Evolutionary conservation across 2,329 filamentous ascomycete genomes (phyloP), one percentile per base, ranked within the genome.

Genomic region (Pseudogymnoascus sp.): DNA sequence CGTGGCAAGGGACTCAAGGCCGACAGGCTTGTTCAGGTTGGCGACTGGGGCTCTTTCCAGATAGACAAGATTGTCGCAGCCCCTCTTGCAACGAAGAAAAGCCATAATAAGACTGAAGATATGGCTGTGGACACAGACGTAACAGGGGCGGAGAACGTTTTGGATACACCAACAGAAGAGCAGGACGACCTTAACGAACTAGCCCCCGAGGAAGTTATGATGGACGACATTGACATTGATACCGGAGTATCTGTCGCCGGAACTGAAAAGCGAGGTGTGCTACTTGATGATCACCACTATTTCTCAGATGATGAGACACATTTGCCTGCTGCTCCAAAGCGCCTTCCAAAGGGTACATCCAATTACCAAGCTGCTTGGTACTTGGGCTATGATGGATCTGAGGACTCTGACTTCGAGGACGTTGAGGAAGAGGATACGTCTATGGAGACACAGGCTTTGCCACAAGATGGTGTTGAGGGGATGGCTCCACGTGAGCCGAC

Each of bases 281-380:
- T 99, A 42, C 81, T 99, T 8, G 95, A 99, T 69, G 93, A 97
- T 68, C 93, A 99, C 74, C 93, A 97, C 74, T 99, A 99, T 75
- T 99, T 97, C 73, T 93, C 93, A 0, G 93, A 97, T 47, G 91
- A 95, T 57, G 88, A 95, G 62, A 80, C 83, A 45, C 80, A 86
- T 62, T 78, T 82, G 16, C 78, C 85, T 16, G 76, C 81, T 37
- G 77, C 78, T 34, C 90, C 90, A 5, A 95, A 88, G 76, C 85
- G 86, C 66, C 77, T 99, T 21, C 95, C 95, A 0, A 90, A 87
- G 75, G 95, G 95, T 67, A 99, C 95, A 2, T 97, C 95, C 40
- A 86, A 88, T 63, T 97, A 97, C 75, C 95, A 99, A 77, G 84
- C 93, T 21, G 93, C 93, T 8, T 99, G 95, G 95, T 97, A 90